phyloP scores from a whole-genome alignment of 2,329 filamentous ascomycete genomes.

The Sclerotinia trifoliorum region DNA sequence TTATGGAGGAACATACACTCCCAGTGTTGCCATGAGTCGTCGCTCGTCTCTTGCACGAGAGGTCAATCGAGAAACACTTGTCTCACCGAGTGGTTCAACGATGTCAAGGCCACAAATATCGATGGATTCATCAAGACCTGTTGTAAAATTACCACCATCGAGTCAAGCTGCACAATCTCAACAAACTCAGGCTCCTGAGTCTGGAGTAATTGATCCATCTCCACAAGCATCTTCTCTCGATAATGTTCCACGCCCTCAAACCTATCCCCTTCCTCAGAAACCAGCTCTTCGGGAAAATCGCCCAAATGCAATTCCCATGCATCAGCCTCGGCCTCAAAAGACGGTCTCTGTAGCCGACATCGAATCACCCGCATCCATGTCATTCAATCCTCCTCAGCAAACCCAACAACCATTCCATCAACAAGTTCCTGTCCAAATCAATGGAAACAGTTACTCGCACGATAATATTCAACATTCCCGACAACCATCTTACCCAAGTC shows the following conservation, averaged over 20 bases:
- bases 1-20: slow-evolving; percentile 74
- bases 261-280: slow-evolving; percentile 57
- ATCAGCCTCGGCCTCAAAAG: slow-evolving; percentile 94
- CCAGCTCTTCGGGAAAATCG: slow-evolving; percentile 58
- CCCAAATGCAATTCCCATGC: slow-evolving; percentile 65
- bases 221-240: slow-evolving; percentile 39
- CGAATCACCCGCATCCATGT: slow-evolving; percentile 66
- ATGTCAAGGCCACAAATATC: slow-evolving; percentile 66
- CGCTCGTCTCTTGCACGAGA: slow-evolving; percentile 76
- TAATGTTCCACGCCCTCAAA: slow-evolving; percentile 51
- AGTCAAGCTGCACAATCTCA: slow-evolving; percentile 36
- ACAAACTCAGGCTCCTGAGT: slow-evolving; percentile 39
- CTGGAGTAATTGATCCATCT: slow-evolving; percentile 31
- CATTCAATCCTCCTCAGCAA: slow-evolving; percentile 59
- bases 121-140: slow-evolving; percentile 63
- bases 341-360: slow-evolving; percentile 90
- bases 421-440: slow-evolving; percentile 78
- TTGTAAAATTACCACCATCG: slow-evolving; percentile 76
- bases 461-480: slow-evolving; percentile 59
- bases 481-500: slow-evolving; percentile 67
- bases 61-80: slow-evolving; percentile 67
- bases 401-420: slow-evolving; percentile 90
- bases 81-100: slow-evolving; percentile 77
- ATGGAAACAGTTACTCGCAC: slow-evolving; percentile 53
- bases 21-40: slow-evolving; percentile 83